Evolutionary conservation across 2,329 filamentous ascomycete species (phyloP).

Genomic region (Ophiostoma sp.): DNA sequence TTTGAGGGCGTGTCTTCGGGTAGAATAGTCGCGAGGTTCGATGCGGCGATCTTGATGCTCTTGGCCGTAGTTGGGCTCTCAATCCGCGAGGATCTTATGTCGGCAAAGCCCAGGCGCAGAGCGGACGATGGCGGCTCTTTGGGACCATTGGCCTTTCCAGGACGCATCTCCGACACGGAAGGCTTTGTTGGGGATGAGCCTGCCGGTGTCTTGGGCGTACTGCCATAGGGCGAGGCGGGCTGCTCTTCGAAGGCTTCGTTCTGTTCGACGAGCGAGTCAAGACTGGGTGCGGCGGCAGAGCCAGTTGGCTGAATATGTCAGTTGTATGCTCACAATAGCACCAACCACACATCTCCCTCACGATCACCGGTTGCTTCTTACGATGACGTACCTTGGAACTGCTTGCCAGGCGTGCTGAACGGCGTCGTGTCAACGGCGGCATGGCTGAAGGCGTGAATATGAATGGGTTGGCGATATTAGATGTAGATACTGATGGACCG

Average conservation of each 20-base stretch:
- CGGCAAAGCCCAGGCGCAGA: constrained; percentile 73
- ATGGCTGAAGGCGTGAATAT: constrained; percentile 14
- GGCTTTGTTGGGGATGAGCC: constrained; percentile 63
- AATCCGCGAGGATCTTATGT: constrained; percentile 52
- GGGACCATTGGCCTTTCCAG: constrained; percentile 66
- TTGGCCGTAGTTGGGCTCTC: constrained; percentile 19
- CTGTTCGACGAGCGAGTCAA: constrained; percentile 42
- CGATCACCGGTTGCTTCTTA: neutral
- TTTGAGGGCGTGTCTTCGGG: constrained; percentile 17
- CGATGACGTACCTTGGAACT: constrained; percentile 34
- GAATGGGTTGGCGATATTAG: neutral
- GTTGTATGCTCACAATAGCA: neutral
- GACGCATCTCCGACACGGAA: constrained; percentile 80
- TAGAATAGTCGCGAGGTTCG: neutral
- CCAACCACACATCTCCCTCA: neutral
- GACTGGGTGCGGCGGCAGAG: constrained; percentile 29
- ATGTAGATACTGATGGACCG: neutral
- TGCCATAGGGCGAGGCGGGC: constrained; percentile 33
- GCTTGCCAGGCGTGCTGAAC: constrained; percentile 42
- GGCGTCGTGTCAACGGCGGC: constrained; percentile 32
- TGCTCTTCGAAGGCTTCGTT: constrained; percentile 29
- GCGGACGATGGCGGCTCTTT: constrained; percentile 73
- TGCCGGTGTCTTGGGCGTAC: constrained; percentile 50
- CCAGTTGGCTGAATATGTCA: neutral
- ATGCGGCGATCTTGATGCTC: constrained; percentile 37